These are phyloP conservation scores for Jatropha curcas DNA, from an alignment of 345 rosid genomes.

Conservation along the genomic window DNA sequence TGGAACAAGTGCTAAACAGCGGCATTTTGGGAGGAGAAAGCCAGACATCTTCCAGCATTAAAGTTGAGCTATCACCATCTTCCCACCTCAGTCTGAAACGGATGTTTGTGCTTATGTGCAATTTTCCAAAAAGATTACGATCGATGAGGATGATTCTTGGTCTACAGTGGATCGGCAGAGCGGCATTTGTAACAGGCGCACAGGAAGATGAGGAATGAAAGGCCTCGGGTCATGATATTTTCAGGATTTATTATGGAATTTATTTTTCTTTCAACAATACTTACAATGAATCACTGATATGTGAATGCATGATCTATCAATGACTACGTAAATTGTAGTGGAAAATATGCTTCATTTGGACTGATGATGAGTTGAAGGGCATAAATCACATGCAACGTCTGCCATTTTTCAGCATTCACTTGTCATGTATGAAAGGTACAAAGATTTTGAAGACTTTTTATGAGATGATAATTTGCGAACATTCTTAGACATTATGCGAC, in stretches of 20 bases:
- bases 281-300: not conserved
- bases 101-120: slow-evolving; percentile 28
- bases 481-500: too few species aligned
- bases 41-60: slow-evolving; percentile 4
- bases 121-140: slow-evolving; percentile 17
- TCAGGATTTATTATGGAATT: not conserved
- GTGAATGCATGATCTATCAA: not conserved
- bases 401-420: not conserved
- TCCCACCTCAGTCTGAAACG: slow-evolving; percentile 10
- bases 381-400: not conserved
- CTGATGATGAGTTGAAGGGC: not conserved
- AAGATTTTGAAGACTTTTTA: not conserved
- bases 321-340: not conserved
- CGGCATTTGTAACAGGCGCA: not conserved
- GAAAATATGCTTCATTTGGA: not conserved
- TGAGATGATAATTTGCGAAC: not conserved
- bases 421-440: not conserved
- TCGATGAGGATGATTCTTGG: not conserved
- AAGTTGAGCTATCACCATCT: slow-evolving; percentile 28
- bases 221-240: not conserved
- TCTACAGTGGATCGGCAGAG: not conserved
- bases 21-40: slow-evolving; percentile 25
- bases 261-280: not conserved
- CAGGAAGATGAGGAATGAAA: not conserved
- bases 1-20: slow-evolving; percentile 11